Percentiles rank a stretch among this genome's conserved stretches.
Evolutionary conservation across 2,329 filamentous ascomycete genomes (phyloP).

Genomic region (Aspergillus awamori): DNA sequence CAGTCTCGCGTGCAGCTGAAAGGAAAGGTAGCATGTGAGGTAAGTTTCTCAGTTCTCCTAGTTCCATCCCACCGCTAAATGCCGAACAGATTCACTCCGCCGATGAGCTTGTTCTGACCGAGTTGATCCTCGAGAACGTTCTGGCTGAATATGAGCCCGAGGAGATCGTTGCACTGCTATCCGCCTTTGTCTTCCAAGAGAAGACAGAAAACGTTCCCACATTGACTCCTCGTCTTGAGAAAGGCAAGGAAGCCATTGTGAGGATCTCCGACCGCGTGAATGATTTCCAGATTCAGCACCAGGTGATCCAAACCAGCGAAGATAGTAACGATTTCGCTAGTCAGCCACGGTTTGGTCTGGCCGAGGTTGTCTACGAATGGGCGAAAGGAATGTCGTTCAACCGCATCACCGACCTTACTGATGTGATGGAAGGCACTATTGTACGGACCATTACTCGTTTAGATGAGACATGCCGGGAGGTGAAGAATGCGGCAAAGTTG

Average conservation of each 20-base stretch:
- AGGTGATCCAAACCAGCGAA: constrained; percentile 87
- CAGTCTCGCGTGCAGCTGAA: constrained; percentile 89
- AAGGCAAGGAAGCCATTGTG: constrained; percentile 82
- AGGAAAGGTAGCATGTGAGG: constrained; percentile 95
- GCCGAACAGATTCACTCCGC: constrained; percentile 78
- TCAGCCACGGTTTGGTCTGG: constrained; percentile 84
- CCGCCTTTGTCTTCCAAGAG: constrained; percentile 95
- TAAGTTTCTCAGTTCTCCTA: constrained; percentile 30
- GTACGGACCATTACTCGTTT: constrained; percentile 90
- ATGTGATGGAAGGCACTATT: constrained; percentile 96
- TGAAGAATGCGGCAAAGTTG: constrained; percentile 94
- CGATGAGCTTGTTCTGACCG: constrained; percentile 92
- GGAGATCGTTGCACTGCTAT: constrained; percentile 92
- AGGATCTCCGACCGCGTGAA: constrained; percentile 92
- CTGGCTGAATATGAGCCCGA: constrained; percentile 93
- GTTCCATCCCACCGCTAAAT: not conserved
- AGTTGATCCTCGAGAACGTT: constrained; percentile 94
- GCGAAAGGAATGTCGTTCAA: constrained; percentile 97
- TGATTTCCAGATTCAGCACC: constrained; percentile 81
- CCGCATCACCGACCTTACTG: constrained; percentile 92
- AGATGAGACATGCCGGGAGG: constrained; percentile 95
- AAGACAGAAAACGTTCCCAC: constrained; percentile 83
- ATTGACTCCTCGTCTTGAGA: constrained; percentile 78
- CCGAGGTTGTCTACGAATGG: constrained; percentile 99
- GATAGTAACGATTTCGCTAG: constrained; percentile 92